A percentile compares a stretch with the other conserved stretches of the same genome.
phyloP scores from a whole-genome alignment of 306 rosid genomes.

The Dryas alaskensis region DNA sequence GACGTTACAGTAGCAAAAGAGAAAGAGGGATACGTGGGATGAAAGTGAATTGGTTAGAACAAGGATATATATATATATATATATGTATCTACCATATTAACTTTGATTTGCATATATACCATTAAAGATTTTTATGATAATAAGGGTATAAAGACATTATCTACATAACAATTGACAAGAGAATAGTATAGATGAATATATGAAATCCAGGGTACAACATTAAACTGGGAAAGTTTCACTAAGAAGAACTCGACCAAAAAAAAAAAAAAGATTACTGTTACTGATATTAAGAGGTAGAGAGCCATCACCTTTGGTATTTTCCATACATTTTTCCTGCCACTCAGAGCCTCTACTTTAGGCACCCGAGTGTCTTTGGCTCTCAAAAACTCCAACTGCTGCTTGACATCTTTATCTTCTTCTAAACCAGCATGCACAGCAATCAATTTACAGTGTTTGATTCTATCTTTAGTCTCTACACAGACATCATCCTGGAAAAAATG shows the following conservation, averaged over 20 bases:
- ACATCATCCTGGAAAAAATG: slow-evolving; percentile 61
- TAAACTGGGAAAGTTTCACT: not conserved
- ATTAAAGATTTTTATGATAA: too few relatives aligned
- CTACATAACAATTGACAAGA: too few relatives aligned
- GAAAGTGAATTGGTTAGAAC: too few relatives aligned
- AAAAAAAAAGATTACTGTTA: not conserved
- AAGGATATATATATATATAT: too few relatives aligned
- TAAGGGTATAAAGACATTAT: too few relatives aligned
- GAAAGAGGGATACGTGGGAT: too few relatives aligned
- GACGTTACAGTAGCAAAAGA: too few relatives aligned
- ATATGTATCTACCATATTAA: too few relatives aligned
- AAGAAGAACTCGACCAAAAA: not conserved
- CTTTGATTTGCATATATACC: too few relatives aligned
- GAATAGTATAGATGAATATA: not conserved
- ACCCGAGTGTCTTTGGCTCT: slow-evolving; percentile 64
- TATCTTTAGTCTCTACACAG: slow-evolving; percentile 54
- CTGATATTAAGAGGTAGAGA: slow-evolving; percentile 14
- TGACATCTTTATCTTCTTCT: slow-evolving; percentile 58
- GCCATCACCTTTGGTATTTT: slow-evolving; percentile 73
- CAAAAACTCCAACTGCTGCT: slow-evolving; percentile 63
- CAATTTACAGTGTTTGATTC: slow-evolving; percentile 62
- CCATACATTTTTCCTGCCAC: slow-evolving; percentile 76
- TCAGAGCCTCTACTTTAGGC: slow-evolving; percentile 59
- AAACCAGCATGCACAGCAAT: slow-evolving; percentile 94
- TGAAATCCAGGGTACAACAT: not conserved